phyloP scores from a whole-genome alignment of 805 yeast species.

The Suhomyces pyralidae region DNA sequence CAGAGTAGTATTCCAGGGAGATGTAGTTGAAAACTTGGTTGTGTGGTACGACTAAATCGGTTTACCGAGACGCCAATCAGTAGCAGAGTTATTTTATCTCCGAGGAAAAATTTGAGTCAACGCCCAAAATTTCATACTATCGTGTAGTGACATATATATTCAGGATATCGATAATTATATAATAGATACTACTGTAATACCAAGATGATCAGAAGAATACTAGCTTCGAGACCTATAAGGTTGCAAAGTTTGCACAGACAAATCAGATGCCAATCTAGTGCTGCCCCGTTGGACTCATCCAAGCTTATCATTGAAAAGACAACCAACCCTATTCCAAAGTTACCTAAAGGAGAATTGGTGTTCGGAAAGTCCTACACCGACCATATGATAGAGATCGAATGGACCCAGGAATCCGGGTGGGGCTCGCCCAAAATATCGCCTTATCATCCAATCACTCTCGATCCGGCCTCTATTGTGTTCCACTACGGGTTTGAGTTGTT shows the following conservation, averaged over 20 bases:
- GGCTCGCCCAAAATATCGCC: slow-evolving; percentile 84
- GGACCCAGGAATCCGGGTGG: slow-evolving; percentile 83
- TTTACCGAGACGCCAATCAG: background rate
- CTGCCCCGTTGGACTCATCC: slow-evolving; percentile 36
- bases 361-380: slow-evolving; percentile 64
- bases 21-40: slow-evolving; percentile 29
- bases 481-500: slow-evolving; percentile 94
- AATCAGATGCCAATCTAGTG: slow-evolving; percentile 6
- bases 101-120: background rate
- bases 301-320: slow-evolving; percentile 37
- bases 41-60: slow-evolving; percentile 17
- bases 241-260: slow-evolving; percentile 3
- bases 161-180: background rate
- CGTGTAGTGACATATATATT: background rate
- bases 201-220: background rate
- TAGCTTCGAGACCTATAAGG: slow-evolving; percentile 4
- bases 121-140: background rate
- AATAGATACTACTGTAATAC: background rate
- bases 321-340: slow-evolving; percentile 31
- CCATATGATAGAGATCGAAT: slow-evolving; percentile 85
- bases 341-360: slow-evolving; percentile 39
- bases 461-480: slow-evolving; percentile 87
- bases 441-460: slow-evolving; percentile 69
- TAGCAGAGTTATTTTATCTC: background rate
- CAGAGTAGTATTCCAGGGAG: slow-evolving; percentile 24